Base-by-base conservation (phyloP, 257 asterid genomes). In the Nicotiana attenuata region DNA sequence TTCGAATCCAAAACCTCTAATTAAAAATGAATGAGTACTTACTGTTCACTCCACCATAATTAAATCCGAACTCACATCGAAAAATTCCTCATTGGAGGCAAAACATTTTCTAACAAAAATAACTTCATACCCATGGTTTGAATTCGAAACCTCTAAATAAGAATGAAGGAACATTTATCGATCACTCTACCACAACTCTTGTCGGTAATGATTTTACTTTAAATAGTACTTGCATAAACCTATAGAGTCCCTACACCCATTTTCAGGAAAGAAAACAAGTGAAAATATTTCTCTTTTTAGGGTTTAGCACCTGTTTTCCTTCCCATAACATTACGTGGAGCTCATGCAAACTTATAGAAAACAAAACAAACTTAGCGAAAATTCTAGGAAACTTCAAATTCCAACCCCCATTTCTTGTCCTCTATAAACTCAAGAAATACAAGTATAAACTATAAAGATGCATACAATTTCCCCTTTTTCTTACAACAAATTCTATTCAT, bases 321-420 rank as follows among this genome's bases (percentile, higher is more conserved):
- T 24, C 8, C 29, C 38, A 64, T 63, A 28, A 38, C 45, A 60
- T 6, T 80, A 80, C 82, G 82, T 80, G 82, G 28, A 24, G 63
- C 13, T 7, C 82, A 80, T 80, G 82, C 82, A 80, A 63, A 38
- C 15, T 20, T 22, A 29, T 19, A 22, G 61, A 79, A 24, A 24
- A 80, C n/a, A 80, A 16, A 64, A 8, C 56, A 63, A 63, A 80
- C 59, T 50, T 24, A 4, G 7, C 26, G 82, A 61, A 63, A 64
- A 35, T 80, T 80, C 82, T 31, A 15, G 50, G 82, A 80, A 80
- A 24, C 26, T 80, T 80, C 82, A 38, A 64, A 41, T 3, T 1
- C 26, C 60, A 77, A 13, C 77, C 33, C 22, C 20, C 65, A 64
- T 52, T 35, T 78, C 59, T 38, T 61, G 61, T 80, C 60, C 64